A percentile compares a stretch with the other conserved stretches of the same genome.
phyloP scores from a whole-genome alignment of 129 eudicot genomes.

The Artemisia annua region DNA sequence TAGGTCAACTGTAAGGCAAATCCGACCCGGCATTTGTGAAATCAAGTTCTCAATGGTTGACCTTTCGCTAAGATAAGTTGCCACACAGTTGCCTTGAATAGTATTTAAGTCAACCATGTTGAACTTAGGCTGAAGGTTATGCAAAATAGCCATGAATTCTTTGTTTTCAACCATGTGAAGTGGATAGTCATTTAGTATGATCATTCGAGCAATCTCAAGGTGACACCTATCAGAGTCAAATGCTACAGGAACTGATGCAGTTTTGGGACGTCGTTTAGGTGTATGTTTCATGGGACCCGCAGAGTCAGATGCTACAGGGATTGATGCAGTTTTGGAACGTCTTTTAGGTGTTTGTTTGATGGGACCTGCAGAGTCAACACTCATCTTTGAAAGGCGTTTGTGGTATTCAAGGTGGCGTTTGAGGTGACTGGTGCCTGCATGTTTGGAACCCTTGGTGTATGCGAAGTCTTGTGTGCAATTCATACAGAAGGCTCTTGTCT shows the following conservation, averaged over 20 bases:
- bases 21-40: slow-evolving; percentile 68
- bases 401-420: slow-evolving; percentile 81
- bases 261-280: slow-evolving; percentile 52
- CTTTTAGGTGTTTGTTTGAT: slow-evolving; percentile 43
- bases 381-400: slow-evolving; percentile 35
- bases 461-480: slow-evolving; percentile 84
- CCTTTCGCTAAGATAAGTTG: slow-evolving; percentile 69
- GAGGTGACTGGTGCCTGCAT: slow-evolving; percentile 93
- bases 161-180: slow-evolving; percentile 91
- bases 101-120: slow-evolving; percentile 76
- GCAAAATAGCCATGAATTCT: slow-evolving; percentile 74
- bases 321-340: slow-evolving; percentile 45
- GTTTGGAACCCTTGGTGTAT: slow-evolving; percentile 82
- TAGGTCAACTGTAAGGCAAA: slow-evolving; percentile 76
- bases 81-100: slow-evolving; percentile 87
- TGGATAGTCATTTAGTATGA: slow-evolving; percentile 86
- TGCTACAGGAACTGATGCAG: slow-evolving; percentile 32
- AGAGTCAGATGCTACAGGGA: slow-evolving; percentile 43
- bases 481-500: slow-evolving; percentile 79
- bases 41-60: slow-evolving; percentile 59
- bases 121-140: slow-evolving; percentile 81
- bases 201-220: slow-evolving; percentile 78
- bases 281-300: slow-evolving; percentile 32
- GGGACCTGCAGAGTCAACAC: slow-evolving; percentile 19
- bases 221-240: slow-evolving; percentile 75